phyloP scores from a whole-genome alignment of 192 early-diverging fungal species.

The Linnemannia exigua region DNA sequence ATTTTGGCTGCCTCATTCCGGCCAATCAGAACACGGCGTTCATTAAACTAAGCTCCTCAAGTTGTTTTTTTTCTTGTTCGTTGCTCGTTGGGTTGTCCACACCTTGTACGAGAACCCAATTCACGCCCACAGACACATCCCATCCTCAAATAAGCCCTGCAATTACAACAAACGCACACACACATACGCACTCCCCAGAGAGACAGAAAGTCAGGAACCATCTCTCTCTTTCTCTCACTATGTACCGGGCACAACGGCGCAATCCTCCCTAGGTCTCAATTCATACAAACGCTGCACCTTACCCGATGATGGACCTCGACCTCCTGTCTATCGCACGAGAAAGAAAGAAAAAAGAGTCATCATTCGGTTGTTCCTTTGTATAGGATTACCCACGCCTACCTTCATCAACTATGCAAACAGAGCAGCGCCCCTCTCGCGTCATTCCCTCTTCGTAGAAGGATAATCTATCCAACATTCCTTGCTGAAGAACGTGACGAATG shows the following conservation, averaged over 20 bases:
- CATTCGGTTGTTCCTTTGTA: not conserved
- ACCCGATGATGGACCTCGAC: not conserved
- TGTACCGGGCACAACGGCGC: constrained; percentile 2
- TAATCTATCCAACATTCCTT: no score
- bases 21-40: not conserved
- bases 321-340: no score
- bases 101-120: not conserved
- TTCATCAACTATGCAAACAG: not conserved
- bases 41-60: constrained; percentile 11
- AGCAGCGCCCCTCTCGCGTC: not conserved
- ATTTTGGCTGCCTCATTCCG: not conserved
- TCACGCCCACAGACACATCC: not conserved
- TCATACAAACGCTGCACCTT: not conserved
- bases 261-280: not conserved
- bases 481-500: no score
- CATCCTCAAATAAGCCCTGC: not conserved
- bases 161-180: not conserved
- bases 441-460: not conserved
- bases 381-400: not conserved
- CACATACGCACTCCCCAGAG: not conserved
- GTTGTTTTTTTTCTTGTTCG: not conserved
- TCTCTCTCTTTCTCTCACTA: not conserved
- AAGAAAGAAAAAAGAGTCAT: not conserved
- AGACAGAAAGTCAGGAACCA: not conserved
- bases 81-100: not conserved